Evolutionary conservation across 202 grass and related monocot genomes (phyloP), one percentile per base, ranked within the genome.

Genomic region (Setaria viridis): DNA sequence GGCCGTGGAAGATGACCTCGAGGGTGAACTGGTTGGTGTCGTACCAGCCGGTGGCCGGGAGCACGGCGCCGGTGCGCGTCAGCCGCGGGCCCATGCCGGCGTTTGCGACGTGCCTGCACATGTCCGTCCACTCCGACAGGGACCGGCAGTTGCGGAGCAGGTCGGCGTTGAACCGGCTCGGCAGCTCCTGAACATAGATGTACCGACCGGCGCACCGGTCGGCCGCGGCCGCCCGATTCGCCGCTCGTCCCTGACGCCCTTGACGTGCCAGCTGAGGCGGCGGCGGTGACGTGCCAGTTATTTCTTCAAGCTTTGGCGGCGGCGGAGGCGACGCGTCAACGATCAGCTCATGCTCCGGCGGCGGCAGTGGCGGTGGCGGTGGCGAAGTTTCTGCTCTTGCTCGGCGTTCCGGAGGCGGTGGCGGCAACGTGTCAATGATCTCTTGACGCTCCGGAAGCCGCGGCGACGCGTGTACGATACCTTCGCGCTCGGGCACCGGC

Each of bases 11-110:
- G 86, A 93, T 88, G 45, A 95, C 80, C 67, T 93, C 91, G 9
- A 95, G 70, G 10, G 82, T 73, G 76, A 93, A 95, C 83, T 95
- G 93, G 84, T 95, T 79, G 2, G 88, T 93, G 32, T 82, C 86
- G 64, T 91, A 91, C 93, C 91, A 93, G 17, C 89, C 90, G 12
- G 84, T 85, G 9, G 76, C 1, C 29, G 88, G 90, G 72, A 95
- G 83, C 47, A 81, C 84, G 82, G 81, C 78, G 29, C 71, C 45
- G 19, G 71, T 70, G 53, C 74, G 79, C 59, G 76, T 62, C 32
- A 95, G 72, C 35, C 70, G 89, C 2, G 80, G 84, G 62, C 93
- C 93, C 19, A 93, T 90, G 55, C 91, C 91, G 15, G 63, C 79
- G 84, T 91, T 95, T 19, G 33, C 16, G 42, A 89, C 47, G 87